These are phyloP conservation scores for Aspergillus cavernicola DNA, from an alignment of 495 filamentous ascomycete genomes.

Conservation along the genomic window DNA sequence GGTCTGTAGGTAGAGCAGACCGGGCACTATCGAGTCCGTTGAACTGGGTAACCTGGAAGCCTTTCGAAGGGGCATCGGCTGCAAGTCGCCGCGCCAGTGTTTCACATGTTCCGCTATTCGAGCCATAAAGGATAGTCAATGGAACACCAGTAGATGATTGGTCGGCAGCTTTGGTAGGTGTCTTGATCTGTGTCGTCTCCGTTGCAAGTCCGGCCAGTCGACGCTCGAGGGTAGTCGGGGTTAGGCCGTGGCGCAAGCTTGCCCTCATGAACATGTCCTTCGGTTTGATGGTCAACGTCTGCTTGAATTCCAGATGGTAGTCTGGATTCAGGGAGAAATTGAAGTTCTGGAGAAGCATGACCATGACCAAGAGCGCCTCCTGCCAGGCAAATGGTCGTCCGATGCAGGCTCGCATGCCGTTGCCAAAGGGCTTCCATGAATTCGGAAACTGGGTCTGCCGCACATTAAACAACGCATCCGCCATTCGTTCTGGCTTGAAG, in stretches of 20 bases:
- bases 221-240: slow-evolving; percentile 56
- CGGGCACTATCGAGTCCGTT: slow-evolving; percentile 7
- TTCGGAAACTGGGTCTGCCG: slow-evolving; percentile 43
- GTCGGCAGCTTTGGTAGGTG: background rate
- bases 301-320: slow-evolving; percentile 58
- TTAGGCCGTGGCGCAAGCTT: slow-evolving; percentile 53
- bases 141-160: background rate
- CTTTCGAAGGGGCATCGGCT: background rate
- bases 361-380: slow-evolving; percentile 51
- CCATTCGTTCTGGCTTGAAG: slow-evolving; percentile 66
- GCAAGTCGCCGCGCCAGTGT: slow-evolving; percentile 1
- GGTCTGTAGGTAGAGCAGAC: background rate
- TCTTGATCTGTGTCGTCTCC: background rate
- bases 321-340: slow-evolving; percentile 55
- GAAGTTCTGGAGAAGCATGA: slow-evolving; percentile 57
- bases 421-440: slow-evolving; percentile 61
- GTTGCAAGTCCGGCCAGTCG: background rate
- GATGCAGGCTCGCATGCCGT: slow-evolving; percentile 63
- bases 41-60: background rate
- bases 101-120: slow-evolving; percentile 15
- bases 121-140: slow-evolving; percentile 9
- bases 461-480: slow-evolving; percentile 56
- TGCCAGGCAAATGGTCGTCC: slow-evolving; percentile 68
- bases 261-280: slow-evolving; percentile 69
- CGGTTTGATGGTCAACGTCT: slow-evolving; percentile 75